These are phyloP conservation scores for Citeromyces hawaiiensis DNA, from an alignment of 1,139 yeast genomes.

Conservation along the genomic window DNA sequence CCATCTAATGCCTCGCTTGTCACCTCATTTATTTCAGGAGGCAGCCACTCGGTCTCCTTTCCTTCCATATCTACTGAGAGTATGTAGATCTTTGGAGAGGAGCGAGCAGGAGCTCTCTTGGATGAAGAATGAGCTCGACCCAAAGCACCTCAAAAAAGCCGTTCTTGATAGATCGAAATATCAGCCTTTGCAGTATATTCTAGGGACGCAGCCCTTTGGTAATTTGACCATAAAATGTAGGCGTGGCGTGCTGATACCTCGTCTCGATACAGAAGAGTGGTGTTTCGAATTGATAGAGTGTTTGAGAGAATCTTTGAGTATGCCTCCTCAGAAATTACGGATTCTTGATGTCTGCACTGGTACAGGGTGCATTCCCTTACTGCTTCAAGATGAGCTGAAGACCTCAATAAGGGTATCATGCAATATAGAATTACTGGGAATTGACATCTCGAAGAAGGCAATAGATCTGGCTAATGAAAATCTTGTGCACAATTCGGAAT, in stretches of 20 bases:
- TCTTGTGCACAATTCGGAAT: slow-evolving; percentile 7
- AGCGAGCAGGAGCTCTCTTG: slow-evolving; percentile 34
- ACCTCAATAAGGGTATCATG: slow-evolving; percentile 1
- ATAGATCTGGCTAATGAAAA: slow-evolving; percentile 37
- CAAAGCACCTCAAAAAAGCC: slow-evolving; percentile 15
- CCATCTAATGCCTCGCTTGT: no score
- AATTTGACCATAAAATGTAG: slow-evolving; percentile 42
- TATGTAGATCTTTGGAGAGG: slow-evolving; percentile 17
- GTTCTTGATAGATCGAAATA: slow-evolving; percentile 25
- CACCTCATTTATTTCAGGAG: no score
- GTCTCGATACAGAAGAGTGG: slow-evolving; percentile 98
- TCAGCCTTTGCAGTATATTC: slow-evolving; percentile 70
- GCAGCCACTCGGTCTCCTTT: no score
- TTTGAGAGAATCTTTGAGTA: slow-evolving; percentile 2
- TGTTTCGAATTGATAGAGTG: slow-evolving; percentile 23
- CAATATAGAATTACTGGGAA: slow-evolving; percentile 24
- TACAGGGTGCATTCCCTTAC: slow-evolving; percentile 72
- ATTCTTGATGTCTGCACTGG: slow-evolving; percentile 81
- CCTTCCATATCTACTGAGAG: no score
- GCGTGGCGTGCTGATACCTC: slow-evolving; percentile 67
- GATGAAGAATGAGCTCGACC: slow-evolving; percentile 27
- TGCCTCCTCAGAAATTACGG: neutral
- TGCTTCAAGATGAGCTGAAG: slow-evolving; percentile 23
- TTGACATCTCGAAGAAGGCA: slow-evolving; percentile 52
- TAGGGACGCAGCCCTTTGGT: slow-evolving; percentile 86